phyloP scores from a whole-genome alignment of 441 rosid species.

The Erodium trifolium region DNA sequence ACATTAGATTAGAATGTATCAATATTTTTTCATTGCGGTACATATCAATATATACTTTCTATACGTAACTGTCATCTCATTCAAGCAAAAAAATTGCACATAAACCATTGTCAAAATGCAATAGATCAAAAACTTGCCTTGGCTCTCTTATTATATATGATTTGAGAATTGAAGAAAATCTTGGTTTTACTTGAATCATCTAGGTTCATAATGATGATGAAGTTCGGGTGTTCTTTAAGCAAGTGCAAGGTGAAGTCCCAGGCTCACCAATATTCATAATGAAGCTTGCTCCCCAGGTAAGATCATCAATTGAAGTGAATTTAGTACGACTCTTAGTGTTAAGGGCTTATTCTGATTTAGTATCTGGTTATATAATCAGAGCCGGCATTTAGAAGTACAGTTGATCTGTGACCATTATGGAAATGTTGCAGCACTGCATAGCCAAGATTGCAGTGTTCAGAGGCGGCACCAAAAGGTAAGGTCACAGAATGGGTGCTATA shows the following conservation, averaged over 20 bases:
- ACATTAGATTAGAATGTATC: not conserved
- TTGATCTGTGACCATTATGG: constrained; percentile 92
- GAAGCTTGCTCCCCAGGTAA: constrained; percentile 91
- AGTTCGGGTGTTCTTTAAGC: constrained; percentile 93
- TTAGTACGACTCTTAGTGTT: not conserved
- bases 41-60: not conserved
- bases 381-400: constrained; percentile 98
- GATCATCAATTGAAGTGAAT: not conserved
- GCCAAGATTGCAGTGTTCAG: constrained; percentile 98
- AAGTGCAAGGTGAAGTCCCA: constrained; percentile 99
- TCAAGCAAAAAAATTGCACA: not conserved
- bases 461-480: constrained; percentile 83
- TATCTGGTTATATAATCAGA: constrained; percentile 25
- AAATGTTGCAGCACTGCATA: constrained; percentile 97
- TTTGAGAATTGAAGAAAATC: constrained; percentile 3
- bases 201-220: constrained; percentile 83
- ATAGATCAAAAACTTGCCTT: not conserved
- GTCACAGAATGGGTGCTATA: not conserved
- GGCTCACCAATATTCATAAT: constrained; percentile 98
- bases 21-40: not conserved
- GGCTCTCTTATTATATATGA: not conserved
- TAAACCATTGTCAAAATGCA: not conserved
- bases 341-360: not conserved
- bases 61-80: not conserved
- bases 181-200: not conserved